Percentiles rank a stretch among this genome's conserved stretches.
Evolutionary conservation across 768 basidiomycete genomes (phyloP).

Genomic region (Floccularia luteovirens): DNA sequence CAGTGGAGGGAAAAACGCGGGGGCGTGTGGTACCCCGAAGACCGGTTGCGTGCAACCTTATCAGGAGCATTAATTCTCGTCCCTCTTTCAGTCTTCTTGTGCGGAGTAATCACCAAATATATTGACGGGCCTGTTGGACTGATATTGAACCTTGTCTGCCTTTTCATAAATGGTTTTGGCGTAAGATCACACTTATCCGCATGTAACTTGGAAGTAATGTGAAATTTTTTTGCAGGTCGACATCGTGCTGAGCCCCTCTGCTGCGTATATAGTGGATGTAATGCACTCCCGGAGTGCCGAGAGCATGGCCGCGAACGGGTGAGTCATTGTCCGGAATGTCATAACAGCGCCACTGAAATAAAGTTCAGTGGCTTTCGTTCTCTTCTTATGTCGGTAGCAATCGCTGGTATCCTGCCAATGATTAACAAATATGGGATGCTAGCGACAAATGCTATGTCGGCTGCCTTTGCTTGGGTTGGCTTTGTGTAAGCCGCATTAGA

Average conservation of each 20-base stretch:
- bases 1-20: conserved; percentile 39
- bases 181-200: conserved; percentile 24
- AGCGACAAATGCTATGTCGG: conserved; percentile 37
- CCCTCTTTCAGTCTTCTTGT: conserved; percentile 37
- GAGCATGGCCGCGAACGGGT: conserved; percentile 51
- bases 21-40: conserved; percentile 62
- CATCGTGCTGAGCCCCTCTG: conserved; percentile 43
- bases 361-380: conserved; percentile 38
- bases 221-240: conserved; percentile 35
- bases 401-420: conserved; percentile 43
- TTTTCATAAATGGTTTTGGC: conserved; percentile 57
- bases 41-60: conserved; percentile 49
- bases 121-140: conserved; percentile 38
- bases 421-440: conserved; percentile 46
- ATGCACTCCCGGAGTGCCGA: conserved; percentile 58
- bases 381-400: conserved; percentile 31
- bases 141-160: conserved; percentile 33
- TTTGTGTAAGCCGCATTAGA: conserved; percentile 42
- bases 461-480: conserved; percentile 39
- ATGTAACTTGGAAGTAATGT: not conserved
- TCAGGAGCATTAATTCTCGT: conserved; percentile 36
- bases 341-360: not conserved
- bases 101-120: conserved; percentile 36
- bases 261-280: conserved; percentile 54
- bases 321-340: conserved; percentile 11